A percentile compares a stretch with the other conserved stretches of the same genome.
Conservation (phyloP, 176 grass and related monocot genomes). For the Melocanna baccifera region DNA sequence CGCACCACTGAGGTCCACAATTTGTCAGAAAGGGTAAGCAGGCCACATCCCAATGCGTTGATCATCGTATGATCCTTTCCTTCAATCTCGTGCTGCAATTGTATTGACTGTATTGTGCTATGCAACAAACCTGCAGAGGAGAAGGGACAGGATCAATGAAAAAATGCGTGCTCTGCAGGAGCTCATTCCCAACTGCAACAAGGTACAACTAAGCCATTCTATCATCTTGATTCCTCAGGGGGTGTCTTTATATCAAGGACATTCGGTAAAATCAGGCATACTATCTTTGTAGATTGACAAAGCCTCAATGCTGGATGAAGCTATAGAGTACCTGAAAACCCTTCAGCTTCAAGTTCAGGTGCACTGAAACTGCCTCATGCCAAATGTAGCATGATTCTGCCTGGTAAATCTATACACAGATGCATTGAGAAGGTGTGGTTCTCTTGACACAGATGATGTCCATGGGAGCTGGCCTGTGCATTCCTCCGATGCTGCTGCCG, state of each 20-base stretch:
- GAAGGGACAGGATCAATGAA: constrained; percentile 72
- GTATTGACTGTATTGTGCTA: not conserved
- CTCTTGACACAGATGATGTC: constrained; percentile 58
- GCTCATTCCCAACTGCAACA: constrained; percentile 80
- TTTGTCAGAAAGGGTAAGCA: constrained; percentile 88
- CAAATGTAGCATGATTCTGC: constrained; percentile 5
- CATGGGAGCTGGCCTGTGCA: constrained; percentile 55
- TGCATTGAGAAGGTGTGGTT: constrained; percentile 12
- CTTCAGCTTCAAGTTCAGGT: constrained; percentile 82
- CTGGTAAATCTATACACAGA: not conserved
- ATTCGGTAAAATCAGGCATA: not conserved
- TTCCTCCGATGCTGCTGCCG: constrained; percentile 50
- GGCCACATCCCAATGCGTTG: not conserved
- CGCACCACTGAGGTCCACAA: constrained; percentile 84
- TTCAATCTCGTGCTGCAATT: not conserved
- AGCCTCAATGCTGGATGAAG: constrained; percentile 76
- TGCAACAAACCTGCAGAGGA: constrained; percentile 46
- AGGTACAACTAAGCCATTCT: constrained; percentile 37
- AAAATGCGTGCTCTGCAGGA: constrained; percentile 66
- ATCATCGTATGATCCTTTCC: constrained; percentile 1
- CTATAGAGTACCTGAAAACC: constrained; percentile 76
- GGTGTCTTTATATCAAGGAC: not conserved
- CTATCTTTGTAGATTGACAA: constrained; percentile 54
- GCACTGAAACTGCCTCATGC: not conserved
- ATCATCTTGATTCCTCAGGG: not conserved